phyloP scores from a whole-genome alignment of 306 rosid genomes.

The Trichosanthes cucumerina region DNA sequence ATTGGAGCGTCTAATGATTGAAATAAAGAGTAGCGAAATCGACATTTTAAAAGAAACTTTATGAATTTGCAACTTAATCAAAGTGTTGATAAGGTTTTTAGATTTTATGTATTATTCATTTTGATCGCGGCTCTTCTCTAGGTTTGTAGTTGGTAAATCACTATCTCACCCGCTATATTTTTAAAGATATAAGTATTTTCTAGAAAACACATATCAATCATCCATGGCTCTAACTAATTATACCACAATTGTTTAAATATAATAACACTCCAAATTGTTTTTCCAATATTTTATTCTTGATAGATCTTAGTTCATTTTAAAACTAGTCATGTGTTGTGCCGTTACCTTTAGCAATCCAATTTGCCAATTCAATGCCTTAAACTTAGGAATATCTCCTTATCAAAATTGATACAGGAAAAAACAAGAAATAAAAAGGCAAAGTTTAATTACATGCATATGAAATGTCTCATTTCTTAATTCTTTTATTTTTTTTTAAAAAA shows the following conservation, averaged over 20 bases:
- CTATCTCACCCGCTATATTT: not conserved
- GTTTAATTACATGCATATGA: not conserved
- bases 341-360: not conserved
- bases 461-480: not conserved
- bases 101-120: not conserved
- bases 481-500: too few species aligned
- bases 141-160: not conserved
- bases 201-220: not conserved
- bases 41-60: not conserved
- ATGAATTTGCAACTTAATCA: not conserved
- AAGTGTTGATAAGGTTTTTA: not conserved
- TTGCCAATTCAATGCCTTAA: constrained; percentile 2
- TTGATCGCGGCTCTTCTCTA: not conserved
- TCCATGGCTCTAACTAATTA: not conserved
- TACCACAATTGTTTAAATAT: not conserved
- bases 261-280: too few species aligned
- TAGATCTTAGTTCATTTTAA: not conserved
- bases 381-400: constrained; percentile 2
- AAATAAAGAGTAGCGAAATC: not conserved
- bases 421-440: not conserved
- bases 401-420: not conserved
- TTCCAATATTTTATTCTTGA: not conserved
- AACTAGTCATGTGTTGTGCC: not conserved
- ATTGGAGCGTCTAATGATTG: not conserved
- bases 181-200: not conserved